A percentile compares a stretch with the other conserved stretches of the same genome.
Conservation (phyloP, 1,284 basidiomycete genomes). For the Irpex sp. region DNA sequence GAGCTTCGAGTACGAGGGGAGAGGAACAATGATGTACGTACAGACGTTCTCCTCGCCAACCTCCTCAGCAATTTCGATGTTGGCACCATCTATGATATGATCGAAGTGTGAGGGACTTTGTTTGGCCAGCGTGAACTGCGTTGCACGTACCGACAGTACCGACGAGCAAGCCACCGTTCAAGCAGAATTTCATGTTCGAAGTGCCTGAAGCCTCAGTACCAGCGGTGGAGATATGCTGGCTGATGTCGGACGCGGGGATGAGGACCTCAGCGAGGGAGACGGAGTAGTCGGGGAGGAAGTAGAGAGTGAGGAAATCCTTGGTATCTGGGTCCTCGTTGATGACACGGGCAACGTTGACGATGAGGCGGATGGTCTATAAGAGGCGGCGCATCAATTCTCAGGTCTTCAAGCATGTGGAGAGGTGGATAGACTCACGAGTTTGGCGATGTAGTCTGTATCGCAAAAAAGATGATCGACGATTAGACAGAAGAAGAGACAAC, state of each 20-base stretch:
- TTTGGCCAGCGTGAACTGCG: no score
- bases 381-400: neutral
- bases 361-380: slow-evolving; percentile 79
- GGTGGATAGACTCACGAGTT: slow-evolving; percentile 43
- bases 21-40: slow-evolving; percentile 33
- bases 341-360: slow-evolving; percentile 83
- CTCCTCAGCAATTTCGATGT: slow-evolving; percentile 94
- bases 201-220: slow-evolving; percentile 89
- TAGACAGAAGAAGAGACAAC: neutral
- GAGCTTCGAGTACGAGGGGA: neutral
- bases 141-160: slow-evolving; percentile 59
- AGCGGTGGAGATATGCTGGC: slow-evolving; percentile 91
- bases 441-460: slow-evolving; percentile 68
- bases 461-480: slow-evolving; percentile 5
- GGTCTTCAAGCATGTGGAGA: neutral
- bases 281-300: slow-evolving; percentile 87
- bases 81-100: slow-evolving; percentile 71
- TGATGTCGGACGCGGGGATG: slow-evolving; percentile 89
- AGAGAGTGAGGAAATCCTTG: slow-evolving; percentile 76
- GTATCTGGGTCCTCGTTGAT: slow-evolving; percentile 88
- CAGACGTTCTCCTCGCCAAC: slow-evolving; percentile 71
- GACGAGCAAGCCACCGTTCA: slow-evolving; percentile 84
- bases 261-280: slow-evolving; percentile 88
- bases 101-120: neutral
- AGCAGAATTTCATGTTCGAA: slow-evolving; percentile 91